Base-by-base conservation (phyloP, 2,329 filamentous ascomycete genomes). In the Cercospora beticola region DNA sequence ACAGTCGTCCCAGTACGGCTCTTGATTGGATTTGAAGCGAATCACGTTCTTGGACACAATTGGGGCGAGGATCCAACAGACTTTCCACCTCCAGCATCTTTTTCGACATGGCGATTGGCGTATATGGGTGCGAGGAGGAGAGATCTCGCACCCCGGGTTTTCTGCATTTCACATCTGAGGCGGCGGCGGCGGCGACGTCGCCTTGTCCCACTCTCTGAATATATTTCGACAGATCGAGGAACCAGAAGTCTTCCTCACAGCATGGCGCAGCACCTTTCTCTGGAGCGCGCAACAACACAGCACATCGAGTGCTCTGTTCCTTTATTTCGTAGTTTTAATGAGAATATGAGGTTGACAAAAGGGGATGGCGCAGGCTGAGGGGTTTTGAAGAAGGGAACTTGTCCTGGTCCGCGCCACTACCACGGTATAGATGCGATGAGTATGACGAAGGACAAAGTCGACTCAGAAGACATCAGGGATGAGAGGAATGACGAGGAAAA, bases 201-300 rank as follows among this genome's bases (percentile, higher is more conserved):
- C 46, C 21, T 23, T 23, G 6, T 9, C 3, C 21, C 46, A n/a
- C 10, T 52, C 46, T n/a, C 46, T 52, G 46, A 14, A 63, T 52
- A 64, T 46, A 64, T 64, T 64, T 64, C 62, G 62, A 64, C 62
- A 64, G 49, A 58, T 23, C 46, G 46, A 52, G 46, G 18, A 23
- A 23, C 46, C 46, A 52, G 46, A 52, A 52, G 21, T 52, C 18
- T 23, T 23, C 21, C 46, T 23, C 46, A 52, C 46, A 52, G 46
- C 46, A 52, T 23, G 4, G 16, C 36, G 36, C 36, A 43, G 36
- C 36, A 43, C 16, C 43, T 23, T 23, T 49, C 14, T 23, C 43
- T 49, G 43, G n/a, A 49, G 43, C 21, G 43, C 43, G 21, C 43
- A 23, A 23, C 21, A 52, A 52, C 46, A 26, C 31, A 40, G 49